Base-by-base conservation (phyloP, 768 basidiomycete species). In the Clitopilus passeckerianus region DNA sequence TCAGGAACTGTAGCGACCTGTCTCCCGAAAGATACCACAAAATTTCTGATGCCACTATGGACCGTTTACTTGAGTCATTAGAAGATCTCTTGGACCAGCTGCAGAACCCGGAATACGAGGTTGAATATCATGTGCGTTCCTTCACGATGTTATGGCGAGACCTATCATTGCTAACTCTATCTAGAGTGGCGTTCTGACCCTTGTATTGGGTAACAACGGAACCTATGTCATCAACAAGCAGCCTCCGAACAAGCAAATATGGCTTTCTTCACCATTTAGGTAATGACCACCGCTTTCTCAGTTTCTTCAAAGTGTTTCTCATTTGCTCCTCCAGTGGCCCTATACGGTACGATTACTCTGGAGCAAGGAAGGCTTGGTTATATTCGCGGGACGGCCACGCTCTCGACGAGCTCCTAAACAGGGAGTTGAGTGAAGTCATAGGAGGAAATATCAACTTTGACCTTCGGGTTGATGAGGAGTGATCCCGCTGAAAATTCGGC, bases 141-240 rank as follows among this genome's bases (percentile, higher is more conserved):
- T 12, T 53, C 41, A 16, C 15, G 14, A 55, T 15, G 14, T 14
- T 9, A 2, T 4, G 10, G 37, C 37, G 2, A 46, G 58, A 30
- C 22, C 14, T 34, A 27, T 50, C 54, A 65, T 53, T 23, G 33
- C 37, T 50, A 41, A 41, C 14, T 15, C 37, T 20, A 16, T 18
- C 5, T 70, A 96, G 95, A 87, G 89, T 66, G 95, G 95, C n/a
- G 95, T 97, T 30, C 71, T 97, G 34, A 97, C 94, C 0, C 82
- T 96, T 46, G 79, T 77, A 54, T 78, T 95, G 15, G 93, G 87
- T 30, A 74, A 79, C 41, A 75, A 86, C 58, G 93, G 93, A 14
- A 96, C 91, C 10, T 97, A 96, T 74, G 95, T 96, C 27, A 88
- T 97, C 74, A 97, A 97, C 74, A 97, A 96, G 77, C 95, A 97